Conservation (phyloP, 495 filamentous ascomycete species). For the Usnea hakonensis region DNA sequence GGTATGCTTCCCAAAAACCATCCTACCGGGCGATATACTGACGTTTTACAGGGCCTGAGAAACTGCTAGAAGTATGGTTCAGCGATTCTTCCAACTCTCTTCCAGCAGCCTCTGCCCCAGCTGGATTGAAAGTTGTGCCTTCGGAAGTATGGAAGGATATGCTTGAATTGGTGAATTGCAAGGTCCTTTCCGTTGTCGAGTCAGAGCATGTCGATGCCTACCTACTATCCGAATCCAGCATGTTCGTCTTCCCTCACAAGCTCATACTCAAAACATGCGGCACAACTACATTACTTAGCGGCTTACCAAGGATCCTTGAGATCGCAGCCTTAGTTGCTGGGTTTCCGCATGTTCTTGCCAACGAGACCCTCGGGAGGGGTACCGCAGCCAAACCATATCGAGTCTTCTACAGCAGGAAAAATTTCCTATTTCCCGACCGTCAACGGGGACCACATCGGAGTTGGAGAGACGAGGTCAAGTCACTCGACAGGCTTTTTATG, state of each 20-base stretch:
- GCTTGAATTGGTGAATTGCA: constrained; percentile 97
- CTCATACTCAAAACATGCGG: constrained; percentile 98
- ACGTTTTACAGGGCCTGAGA: constrained; percentile 67
- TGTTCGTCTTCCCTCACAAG: constrained; percentile 99
- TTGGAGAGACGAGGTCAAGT: constrained; percentile 94
- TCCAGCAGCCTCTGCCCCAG: constrained; percentile 57
- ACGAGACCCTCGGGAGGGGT: constrained; percentile 44
- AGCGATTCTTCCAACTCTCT: constrained; percentile 66
- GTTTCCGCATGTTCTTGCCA: constrained; percentile 59
- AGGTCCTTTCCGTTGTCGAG: constrained; percentile 88
- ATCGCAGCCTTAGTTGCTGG: constrained; percentile 83
- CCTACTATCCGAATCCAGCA: constrained; percentile 94
- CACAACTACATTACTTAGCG: constrained; percentile 87
- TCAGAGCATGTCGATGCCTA: constrained; percentile 98
- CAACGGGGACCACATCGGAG: constrained; percentile 92
- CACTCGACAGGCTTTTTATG: constrained; percentile 79
- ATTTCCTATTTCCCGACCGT: constrained; percentile 92
- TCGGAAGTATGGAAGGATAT: constrained; percentile 88
- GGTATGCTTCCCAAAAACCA: constrained; percentile 42
- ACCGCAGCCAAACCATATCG: constrained; percentile 81
- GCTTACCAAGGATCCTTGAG: constrained; percentile 79
- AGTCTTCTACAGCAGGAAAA: constrained; percentile 98
- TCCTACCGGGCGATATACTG: neutral
- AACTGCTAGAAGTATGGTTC: constrained; percentile 98
- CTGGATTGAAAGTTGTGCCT: constrained; percentile 79